Evolutionary conservation across 2,329 filamentous ascomycete species (phyloP), one percentile per base, ranked within the genome.

Genomic region (Hypomyces rosellus): DNA sequence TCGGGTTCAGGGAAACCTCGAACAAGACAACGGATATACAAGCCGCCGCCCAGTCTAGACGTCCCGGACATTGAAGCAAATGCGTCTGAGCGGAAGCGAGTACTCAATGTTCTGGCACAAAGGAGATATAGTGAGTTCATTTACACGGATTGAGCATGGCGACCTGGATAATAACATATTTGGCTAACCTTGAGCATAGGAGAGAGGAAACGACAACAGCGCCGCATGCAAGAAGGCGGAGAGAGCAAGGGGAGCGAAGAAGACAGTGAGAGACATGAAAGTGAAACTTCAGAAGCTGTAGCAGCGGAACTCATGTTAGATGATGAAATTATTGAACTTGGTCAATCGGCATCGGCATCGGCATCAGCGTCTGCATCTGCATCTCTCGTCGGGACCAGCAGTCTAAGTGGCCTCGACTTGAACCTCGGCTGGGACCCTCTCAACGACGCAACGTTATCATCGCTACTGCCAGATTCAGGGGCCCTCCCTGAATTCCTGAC

Each of bases 21-120:
- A 12, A 67, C 66, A 18, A 60, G 74, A 40, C 73, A 76, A 50
- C 58, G 73, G 36, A 52, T 63, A 9, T 61, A 68, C 54, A 76
- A 74, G 56, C 52, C 69, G 15, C 66, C 70, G 2, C 64, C 69
- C 5, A n/a, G 59, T 3, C 60, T 78, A 6, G 63, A 65, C 1
- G 68, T 78, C 6, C 75, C 76, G 5, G 60, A 75, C 45, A 74
- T 77, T 15, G 71, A 75, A 5, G 66, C 78, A 18, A 69, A 80
- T 62, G 73, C 76, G 1, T 65, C 70, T 3, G 76, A 80, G 61
- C 67, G 77, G 18, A 81, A 80, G 59, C 67, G 77, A 11, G 67
- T 78, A 1, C 55, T 80, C 18, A 80, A 79, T 49, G 73, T 80
- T 9, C 61, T 81, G 34, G 76, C 77, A 1, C 77, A 80, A 53